phyloP scores from a whole-genome alignment of 1,139 yeast genomes.

The Saccharomycopsis hybrid region DNA sequence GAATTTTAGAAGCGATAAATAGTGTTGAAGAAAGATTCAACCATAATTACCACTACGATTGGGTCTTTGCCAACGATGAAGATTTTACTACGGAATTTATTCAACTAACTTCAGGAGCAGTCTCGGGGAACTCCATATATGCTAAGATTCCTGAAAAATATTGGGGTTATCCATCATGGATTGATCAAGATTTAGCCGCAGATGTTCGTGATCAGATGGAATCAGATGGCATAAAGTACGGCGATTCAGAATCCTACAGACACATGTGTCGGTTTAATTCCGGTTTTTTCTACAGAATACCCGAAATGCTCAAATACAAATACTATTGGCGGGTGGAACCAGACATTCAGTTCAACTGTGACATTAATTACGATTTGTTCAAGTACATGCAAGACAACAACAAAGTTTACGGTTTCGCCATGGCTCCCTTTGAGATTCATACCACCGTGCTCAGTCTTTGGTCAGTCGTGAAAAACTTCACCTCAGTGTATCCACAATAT shows the following conservation, averaged over 20 bases:
- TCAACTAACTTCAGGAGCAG: constrained; percentile 33
- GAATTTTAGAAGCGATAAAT: constrained; percentile 44
- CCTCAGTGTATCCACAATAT: constrained; percentile 37
- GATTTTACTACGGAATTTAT: constrained; percentile 44
- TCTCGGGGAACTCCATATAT: constrained; percentile 53
- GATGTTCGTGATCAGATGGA: constrained; percentile 38
- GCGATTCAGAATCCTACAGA: constrained; percentile 45
- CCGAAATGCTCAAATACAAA: constrained; percentile 29
- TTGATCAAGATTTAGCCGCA: constrained; percentile 34
- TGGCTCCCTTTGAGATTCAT: constrained; percentile 45
- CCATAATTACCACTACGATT: constrained; percentile 45
- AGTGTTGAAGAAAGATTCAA: constrained; percentile 58
- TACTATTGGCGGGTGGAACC: constrained; percentile 63
- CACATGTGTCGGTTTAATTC: constrained; percentile 59
- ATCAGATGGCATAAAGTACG: constrained; percentile 40
- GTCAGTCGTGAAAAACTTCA: constrained; percentile 38
- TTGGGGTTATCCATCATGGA: constrained; percentile 39
- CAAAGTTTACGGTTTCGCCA: constrained; percentile 47
- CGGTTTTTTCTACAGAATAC: constrained; percentile 56
- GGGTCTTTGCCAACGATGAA: constrained; percentile 58
- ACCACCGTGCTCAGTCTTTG: constrained; percentile 47
- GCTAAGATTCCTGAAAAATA: constrained; percentile 53
- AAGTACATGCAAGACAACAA: constrained; percentile 40
- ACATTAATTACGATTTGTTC: constrained; percentile 48
- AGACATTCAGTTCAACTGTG: constrained; percentile 48